Conservation (phyloP, 768 basidiomycete genomes). For the Naganishia onofrii region DNA sequence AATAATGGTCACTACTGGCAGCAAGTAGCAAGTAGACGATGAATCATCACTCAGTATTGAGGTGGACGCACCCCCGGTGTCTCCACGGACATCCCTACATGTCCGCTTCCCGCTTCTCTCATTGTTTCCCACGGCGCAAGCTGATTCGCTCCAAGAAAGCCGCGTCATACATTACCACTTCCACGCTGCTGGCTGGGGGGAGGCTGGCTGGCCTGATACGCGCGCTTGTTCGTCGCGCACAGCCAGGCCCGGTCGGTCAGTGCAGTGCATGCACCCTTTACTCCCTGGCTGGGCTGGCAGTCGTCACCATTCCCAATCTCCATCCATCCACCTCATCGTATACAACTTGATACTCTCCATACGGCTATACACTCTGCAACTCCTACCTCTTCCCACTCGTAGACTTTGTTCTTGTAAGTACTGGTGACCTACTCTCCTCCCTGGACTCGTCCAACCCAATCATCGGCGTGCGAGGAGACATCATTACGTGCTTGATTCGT, state of each 20-base stretch:
- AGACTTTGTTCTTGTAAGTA: background rate
- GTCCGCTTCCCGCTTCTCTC: background rate
- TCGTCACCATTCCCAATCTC: no score
- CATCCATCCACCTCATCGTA: background rate
- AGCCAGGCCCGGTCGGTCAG: conserved; percentile 11
- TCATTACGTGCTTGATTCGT: background rate
- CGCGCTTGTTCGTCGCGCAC: conserved; percentile 25
- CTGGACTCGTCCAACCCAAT: background rate
- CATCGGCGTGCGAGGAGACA: background rate
- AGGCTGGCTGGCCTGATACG: no score
- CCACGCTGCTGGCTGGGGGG: background rate
- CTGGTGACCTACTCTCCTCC: background rate
- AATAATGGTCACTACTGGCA: background rate
- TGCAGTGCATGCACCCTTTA: no score
- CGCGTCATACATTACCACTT: background rate
- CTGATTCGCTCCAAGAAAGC: conserved; percentile 6
- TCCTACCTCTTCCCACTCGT: background rate
- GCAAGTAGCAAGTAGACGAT: conserved; percentile 10
- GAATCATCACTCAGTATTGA: conserved; percentile 4
- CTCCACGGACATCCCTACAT: background rate
- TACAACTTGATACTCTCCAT: background rate
- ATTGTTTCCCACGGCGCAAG: background rate
- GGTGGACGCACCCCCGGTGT: background rate
- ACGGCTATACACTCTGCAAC: background rate
- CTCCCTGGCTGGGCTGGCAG: conserved; percentile 1